Conservation (phyloP, 805 yeast genomes). For the Ogataea trehaloabstinens region DNA sequence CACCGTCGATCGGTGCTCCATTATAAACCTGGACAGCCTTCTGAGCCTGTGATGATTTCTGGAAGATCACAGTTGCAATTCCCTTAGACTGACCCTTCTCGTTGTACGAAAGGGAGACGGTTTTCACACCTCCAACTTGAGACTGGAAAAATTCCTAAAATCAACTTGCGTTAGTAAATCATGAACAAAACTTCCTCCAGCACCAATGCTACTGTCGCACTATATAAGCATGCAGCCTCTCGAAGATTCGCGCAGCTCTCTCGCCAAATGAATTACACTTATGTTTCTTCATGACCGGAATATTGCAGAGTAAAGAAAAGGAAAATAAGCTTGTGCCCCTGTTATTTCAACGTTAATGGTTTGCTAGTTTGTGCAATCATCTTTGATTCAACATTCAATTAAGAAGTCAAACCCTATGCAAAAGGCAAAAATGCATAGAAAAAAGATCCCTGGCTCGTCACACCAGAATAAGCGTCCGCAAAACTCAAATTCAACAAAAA, state of each 20-base stretch:
- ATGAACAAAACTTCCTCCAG: background rate
- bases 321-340: no score
- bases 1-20: conserved; percentile 92
- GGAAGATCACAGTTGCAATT: conserved; percentile 83
- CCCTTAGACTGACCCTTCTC: conserved; percentile 90
- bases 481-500: no score
- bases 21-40: conserved; percentile 81
- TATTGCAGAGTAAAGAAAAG: no score
- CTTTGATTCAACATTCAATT: conserved; percentile 5
- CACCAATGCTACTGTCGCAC: conserved; percentile 4
- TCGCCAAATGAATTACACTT: background rate
- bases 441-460: conserved; percentile 4
- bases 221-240: conserved; percentile 5
- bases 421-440: no score
- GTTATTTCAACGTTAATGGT: background rate
- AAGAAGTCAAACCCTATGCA: conserved; percentile 7
- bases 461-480: conserved; percentile 6
- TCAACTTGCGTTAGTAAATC: conserved; percentile 21
- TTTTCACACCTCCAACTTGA: conserved; percentile 81
- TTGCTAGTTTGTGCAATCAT: background rate
- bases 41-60: conserved; percentile 63
- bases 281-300: no score
- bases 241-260: conserved; percentile 3
- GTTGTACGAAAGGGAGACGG: conserved; percentile 73
- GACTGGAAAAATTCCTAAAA: conserved; percentile 84